Base-by-base conservation (phyloP, 176 grass and related monocot species). In the Aegilops sharonensis region DNA sequence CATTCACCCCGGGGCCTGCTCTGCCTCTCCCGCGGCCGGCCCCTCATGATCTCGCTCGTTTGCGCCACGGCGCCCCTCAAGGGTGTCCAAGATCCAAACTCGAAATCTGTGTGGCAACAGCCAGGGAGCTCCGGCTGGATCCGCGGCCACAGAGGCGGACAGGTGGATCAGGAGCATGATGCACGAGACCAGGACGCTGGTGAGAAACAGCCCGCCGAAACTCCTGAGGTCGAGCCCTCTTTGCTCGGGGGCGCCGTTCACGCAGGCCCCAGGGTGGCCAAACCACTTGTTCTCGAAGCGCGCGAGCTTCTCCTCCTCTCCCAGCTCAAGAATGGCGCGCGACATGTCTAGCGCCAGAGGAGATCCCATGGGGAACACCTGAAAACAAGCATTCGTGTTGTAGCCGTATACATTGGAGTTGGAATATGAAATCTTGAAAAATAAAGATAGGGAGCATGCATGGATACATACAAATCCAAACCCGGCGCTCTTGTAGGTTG, bases 151-250 rank as follows among this genome's bases (percentile, higher is more conserved):
- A 86, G 89, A 14, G 32, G 68, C 39, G 89, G 81, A 77, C 87
- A 72, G 11, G 78, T 80, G 92, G 87, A 88, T 9, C 18, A 95
- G 68, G 30, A 98, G 83, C 85, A 87, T 83, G 52, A 90, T 63
- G 61, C 21, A 50, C 5, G 93, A 91, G 18, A 90, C 89, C 3
- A 79, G 61, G 81, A 89, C 91, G 12, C 89, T 95, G 72, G 91
- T 92, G 86, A 95, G 85, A 78, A 98, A 95, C 81, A 98, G 81
- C 0, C 93, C 93, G 3, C 87, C 77, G 12, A 98, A 93, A 68
- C 93, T 93, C 34, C 25, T 13, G 37, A 98, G 90, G 62, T 77
- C 78, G 6, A 98, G 95, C 43, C 82, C 42, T 43, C 42, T 9
- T 89, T 0, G 88, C 78, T 90, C 87, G 35, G 45, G 74, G 23